phyloP scores from a whole-genome alignment of 2,329 filamentous ascomycete genomes.

The Penicillium sp. region DNA sequence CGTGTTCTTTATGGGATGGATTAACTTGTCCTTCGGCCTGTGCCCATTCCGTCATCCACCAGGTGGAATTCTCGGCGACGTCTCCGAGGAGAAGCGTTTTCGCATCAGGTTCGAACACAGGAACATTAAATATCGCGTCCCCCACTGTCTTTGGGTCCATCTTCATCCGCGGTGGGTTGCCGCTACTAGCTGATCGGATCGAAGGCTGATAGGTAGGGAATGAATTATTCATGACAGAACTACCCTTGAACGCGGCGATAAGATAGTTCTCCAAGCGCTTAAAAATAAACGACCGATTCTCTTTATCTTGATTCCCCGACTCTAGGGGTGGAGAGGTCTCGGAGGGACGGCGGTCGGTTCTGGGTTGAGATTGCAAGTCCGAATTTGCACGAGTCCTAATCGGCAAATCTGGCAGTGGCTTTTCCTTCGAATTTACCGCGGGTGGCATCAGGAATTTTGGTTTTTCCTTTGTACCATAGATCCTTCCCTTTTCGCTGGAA shows the following conservation, averaged over 20 bases:
- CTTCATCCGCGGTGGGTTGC: constrained; percentile 41
- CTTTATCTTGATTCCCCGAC: constrained; percentile 42
- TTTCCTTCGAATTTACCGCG: constrained; percentile 19
- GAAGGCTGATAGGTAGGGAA: constrained; percentile 63
- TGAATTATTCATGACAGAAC: constrained; percentile 74
- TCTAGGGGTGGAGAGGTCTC: constrained; percentile 24
- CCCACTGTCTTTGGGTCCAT: constrained; percentile 35
- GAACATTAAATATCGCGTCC: constrained; percentile 37
- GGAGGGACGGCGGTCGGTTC: constrained; percentile 23
- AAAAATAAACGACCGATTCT: constrained; percentile 64
- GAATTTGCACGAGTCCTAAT: constrained; percentile 34
- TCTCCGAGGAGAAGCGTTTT: constrained; percentile 76
- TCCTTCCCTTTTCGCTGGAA: constrained; percentile 25
- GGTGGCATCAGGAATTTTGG: constrained; percentile 23
- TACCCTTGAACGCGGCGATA: constrained; percentile 67
- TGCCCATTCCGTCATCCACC: constrained; percentile 72
- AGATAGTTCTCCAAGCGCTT: constrained; percentile 79
- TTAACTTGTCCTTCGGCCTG: constrained; percentile 37
- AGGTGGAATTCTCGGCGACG: constrained; percentile 78
- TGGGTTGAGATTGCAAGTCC: constrained; percentile 31
- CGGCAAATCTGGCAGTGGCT: constrained; percentile 17
- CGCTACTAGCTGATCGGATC: constrained; percentile 50
- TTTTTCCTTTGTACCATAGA: constrained; percentile 18
- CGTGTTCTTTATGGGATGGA: constrained; percentile 39
- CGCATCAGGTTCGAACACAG: constrained; percentile 68